A percentile compares a stretch with the other conserved stretches of the same genome.
Evolutionary conservation across 495 filamentous ascomycete genomes (phyloP).

Genomic region (Trichoderma orchidacearum): DNA sequence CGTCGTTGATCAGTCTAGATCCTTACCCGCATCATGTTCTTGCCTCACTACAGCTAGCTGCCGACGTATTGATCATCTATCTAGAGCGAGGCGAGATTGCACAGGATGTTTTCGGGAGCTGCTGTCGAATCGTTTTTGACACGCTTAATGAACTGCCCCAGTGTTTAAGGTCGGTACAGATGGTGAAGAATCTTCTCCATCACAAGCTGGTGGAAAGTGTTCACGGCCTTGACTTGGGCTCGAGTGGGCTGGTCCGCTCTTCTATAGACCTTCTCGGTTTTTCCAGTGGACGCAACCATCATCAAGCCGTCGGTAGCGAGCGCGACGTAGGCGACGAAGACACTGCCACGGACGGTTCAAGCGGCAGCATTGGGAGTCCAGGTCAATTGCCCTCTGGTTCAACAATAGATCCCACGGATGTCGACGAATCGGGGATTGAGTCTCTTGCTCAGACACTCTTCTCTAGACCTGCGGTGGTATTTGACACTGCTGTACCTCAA

Average conservation of each 20-base stretch:
- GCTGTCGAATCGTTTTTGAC: neutral
- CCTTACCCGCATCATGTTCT: neutral
- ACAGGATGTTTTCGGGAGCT: neutral
- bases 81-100: neutral
- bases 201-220: no score
- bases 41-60: neutral
- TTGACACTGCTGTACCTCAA: no score
- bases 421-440: neutral
- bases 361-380: neutral
- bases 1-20: neutral
- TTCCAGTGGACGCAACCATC: neutral
- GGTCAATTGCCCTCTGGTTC: neutral
- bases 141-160: neutral
- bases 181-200: neutral
- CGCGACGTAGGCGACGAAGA: neutral
- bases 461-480: neutral
- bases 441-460: neutral
- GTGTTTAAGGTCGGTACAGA: neutral
- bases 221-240: neutral
- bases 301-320: neutral
- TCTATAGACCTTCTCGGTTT: neutral
- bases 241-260: neutral
- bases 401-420: no score
- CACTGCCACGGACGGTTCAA: neutral
- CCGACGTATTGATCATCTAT: neutral